Evolutionary conservation across 2,329 filamentous ascomycete species (phyloP).

Genomic region (Neurospora sp.): DNA sequence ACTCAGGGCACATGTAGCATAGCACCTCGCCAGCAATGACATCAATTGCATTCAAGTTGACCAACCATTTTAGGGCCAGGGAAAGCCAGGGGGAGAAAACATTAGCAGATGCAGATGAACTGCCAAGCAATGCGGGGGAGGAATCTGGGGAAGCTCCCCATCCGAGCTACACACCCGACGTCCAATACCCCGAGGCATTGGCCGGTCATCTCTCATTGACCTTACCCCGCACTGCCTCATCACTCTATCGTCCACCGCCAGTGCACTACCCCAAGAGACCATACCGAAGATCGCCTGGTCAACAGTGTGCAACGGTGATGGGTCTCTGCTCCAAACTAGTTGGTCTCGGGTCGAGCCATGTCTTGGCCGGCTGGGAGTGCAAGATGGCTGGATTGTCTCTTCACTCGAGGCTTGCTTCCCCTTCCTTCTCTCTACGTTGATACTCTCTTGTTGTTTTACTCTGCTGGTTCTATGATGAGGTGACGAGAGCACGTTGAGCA

Average conservation of each 20-base stretch:
- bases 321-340: background rate
- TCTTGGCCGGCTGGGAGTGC: background rate
- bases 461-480: background rate
- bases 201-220: background rate
- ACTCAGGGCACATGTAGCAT: background rate
- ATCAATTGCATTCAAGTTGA: background rate
- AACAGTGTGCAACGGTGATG: background rate
- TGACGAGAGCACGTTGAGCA: background rate
- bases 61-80: background rate
- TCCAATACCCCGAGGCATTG: background rate
- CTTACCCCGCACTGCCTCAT: background rate
- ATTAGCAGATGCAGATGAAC: background rate
- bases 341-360: background rate
- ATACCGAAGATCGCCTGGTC: background rate
- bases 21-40: background rate
- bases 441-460: background rate
- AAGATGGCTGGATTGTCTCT: background rate
- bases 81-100: background rate
- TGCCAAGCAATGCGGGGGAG: background rate
- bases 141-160: background rate
- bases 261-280: background rate
- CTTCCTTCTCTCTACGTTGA: background rate
- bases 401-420: background rate
- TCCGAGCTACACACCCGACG: background rate
- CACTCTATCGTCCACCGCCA: background rate